A percentile compares a stretch with the other conserved stretches of the same genome.
phyloP scores from a whole-genome alignment of 1,284 basidiomycete genomes.

The Ceratobasidium sp. region DNA sequence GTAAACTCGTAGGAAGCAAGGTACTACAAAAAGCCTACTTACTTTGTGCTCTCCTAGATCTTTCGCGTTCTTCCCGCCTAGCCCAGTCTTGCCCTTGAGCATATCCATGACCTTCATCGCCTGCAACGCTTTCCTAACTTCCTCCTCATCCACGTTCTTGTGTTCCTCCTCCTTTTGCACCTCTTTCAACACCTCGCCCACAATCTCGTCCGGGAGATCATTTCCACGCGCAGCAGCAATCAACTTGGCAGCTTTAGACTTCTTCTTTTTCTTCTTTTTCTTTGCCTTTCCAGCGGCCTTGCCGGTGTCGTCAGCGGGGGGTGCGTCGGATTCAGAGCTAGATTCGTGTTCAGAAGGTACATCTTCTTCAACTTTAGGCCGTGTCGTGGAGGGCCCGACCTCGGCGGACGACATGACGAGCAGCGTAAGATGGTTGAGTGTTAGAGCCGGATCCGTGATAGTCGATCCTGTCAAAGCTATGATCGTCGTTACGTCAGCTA shows the following conservation, averaged over 20 bases:
- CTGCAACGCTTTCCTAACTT: constrained; percentile 69
- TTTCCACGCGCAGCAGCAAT: constrained; percentile 54
- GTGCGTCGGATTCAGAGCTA: constrained; percentile 47
- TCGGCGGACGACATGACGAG: constrained; percentile 36
- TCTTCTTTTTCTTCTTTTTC: constrained; percentile 82
- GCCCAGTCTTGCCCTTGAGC: constrained; percentile 72
- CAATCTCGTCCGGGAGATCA: constrained; percentile 68
- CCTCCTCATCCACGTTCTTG: constrained; percentile 64
- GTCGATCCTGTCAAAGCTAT: not conserved
- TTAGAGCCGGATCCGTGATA: too few species aligned
- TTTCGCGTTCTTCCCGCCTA: constrained; percentile 77
- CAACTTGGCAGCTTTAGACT: constrained; percentile 63
- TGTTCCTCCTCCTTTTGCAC: constrained; percentile 64
- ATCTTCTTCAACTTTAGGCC: constrained; percentile 14
- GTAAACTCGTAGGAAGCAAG: constrained; percentile 41
- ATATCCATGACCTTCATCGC: constrained; percentile 79
- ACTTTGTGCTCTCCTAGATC: constrained; percentile 90
- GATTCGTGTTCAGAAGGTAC: constrained; percentile 47
- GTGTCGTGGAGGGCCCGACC: constrained; percentile 31
- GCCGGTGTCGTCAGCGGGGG: constrained; percentile 42
- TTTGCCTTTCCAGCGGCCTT: constrained; percentile 54
- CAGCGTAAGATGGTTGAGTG: too few species aligned
- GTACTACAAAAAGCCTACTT: constrained; percentile 46
- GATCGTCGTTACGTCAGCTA: not conserved
- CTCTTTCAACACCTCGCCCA: constrained; percentile 67